Conservation (phyloP, 805 yeast genomes). For the Candida gorgasii region DNA sequence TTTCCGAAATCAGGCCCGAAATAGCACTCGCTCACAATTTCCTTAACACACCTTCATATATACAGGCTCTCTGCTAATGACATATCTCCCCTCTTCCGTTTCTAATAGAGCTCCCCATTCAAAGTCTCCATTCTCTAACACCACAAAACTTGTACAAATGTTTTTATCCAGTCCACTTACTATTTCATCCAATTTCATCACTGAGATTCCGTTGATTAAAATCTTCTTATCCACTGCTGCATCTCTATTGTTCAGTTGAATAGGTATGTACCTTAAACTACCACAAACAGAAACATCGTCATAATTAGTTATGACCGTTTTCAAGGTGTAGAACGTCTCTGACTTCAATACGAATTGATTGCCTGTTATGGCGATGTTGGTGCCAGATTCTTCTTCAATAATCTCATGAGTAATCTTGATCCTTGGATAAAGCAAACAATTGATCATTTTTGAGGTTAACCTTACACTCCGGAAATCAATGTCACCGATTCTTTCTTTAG, state of each 20-base stretch:
- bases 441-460: constrained; percentile 61
- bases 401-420: constrained; percentile 43
- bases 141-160: constrained; percentile 56
- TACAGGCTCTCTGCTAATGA: constrained; percentile 33
- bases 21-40: no score
- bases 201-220: constrained; percentile 72
- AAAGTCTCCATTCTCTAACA: constrained; percentile 76
- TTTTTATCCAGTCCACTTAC: constrained; percentile 42
- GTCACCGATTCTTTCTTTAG: constrained; percentile 41
- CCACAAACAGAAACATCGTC: constrained; percentile 48
- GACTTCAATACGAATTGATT: constrained; percentile 33
- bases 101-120: constrained; percentile 65
- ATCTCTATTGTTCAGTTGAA: constrained; percentile 11
- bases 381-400: constrained; percentile 13
- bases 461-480: constrained; percentile 69
- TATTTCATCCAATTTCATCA: constrained; percentile 47
- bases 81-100: constrained; percentile 5
- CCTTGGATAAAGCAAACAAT: constrained; percentile 50
- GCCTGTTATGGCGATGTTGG: constrained; percentile 22
- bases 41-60: constrained; percentile 18
- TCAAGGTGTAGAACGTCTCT: constrained; percentile 54
- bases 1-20: no score
- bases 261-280: constrained; percentile 54
- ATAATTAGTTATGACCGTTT: constrained; percentile 52
- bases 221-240: constrained; percentile 53